Evolutionary conservation across 2,329 filamentous ascomycete genomes (phyloP).

Genomic region (Ramularia collo-cygni): DNA sequence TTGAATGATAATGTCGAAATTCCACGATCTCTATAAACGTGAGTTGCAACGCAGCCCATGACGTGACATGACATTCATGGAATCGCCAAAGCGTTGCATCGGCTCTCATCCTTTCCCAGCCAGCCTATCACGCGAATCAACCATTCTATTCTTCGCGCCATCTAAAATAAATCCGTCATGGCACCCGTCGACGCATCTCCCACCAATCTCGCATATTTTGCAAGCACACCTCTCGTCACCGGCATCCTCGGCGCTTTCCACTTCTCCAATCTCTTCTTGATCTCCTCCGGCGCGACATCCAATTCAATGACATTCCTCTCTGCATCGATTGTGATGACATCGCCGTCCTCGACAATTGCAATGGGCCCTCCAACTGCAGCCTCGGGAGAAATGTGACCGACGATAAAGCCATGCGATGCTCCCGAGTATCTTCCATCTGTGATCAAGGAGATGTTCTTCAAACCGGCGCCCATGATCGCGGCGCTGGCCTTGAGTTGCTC

Average conservation of each 20-base stretch:
- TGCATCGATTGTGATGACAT: constrained; percentile 80
- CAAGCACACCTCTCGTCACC: constrained; percentile 76
- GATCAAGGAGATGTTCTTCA: constrained; percentile 82
- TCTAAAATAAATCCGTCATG: constrained; percentile 68
- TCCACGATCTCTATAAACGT: too few species aligned
- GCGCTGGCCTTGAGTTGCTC: constrained; percentile 85
- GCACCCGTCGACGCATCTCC: constrained; percentile 88
- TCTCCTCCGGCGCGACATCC: constrained; percentile 64
- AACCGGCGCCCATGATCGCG: constrained; percentile 84
- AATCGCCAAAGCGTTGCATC: too few species aligned
- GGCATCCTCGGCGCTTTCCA: constrained; percentile 67
- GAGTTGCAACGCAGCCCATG: too few species aligned
- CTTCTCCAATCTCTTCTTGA: constrained; percentile 53
- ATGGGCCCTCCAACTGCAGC: constrained; percentile 85
- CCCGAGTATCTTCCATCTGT: constrained; percentile 89
- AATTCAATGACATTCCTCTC: constrained; percentile 67
- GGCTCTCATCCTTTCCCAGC: too few species aligned
- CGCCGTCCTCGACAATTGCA: constrained; percentile 71
- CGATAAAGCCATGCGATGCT: constrained; percentile 85
- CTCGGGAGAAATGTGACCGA: constrained; percentile 88
- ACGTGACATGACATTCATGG: too few species aligned
- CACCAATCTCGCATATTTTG: constrained; percentile 83
- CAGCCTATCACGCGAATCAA: too few species aligned
- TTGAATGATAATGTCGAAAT: too few species aligned
- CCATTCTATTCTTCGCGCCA: too few species aligned